Conservation (phyloP, 345 rosid species). For the Luvunga scandens region DNA sequence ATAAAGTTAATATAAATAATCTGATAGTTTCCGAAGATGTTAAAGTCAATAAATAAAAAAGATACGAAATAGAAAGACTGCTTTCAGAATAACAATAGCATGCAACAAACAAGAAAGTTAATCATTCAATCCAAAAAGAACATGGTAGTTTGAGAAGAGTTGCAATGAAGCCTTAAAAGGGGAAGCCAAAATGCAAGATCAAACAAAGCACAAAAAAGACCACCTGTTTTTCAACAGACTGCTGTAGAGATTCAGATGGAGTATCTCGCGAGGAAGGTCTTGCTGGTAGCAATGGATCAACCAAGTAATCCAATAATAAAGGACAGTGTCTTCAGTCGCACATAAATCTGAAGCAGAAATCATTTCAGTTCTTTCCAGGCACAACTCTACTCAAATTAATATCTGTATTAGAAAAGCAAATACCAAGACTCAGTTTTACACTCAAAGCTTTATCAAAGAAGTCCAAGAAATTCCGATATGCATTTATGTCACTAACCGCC, state of each 20-base stretch:
- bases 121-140: not conserved
- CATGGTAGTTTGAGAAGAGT: not conserved
- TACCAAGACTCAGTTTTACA: not conserved
- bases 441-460: not conserved
- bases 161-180: not conserved
- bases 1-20: not conserved
- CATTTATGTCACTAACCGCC: not conserved
- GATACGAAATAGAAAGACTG: not conserved
- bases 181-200: not conserved
- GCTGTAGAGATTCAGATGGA: conserved; percentile 41
- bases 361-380: conserved; percentile 3
- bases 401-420: not conserved
- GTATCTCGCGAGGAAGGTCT: conserved; percentile 28
- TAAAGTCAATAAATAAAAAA: not conserved
- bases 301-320: conserved; percentile 52
- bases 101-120: not conserved
- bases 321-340: conserved; percentile 65
- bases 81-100: not conserved
- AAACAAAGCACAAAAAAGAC: not conserved
- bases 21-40: not conserved
- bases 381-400: not conserved
- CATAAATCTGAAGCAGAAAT: conserved; percentile 40
- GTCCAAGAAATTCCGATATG: not conserved
- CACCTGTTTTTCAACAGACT: conserved; percentile 75
- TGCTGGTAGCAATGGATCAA: conserved; percentile 65